Conservation (phyloP, 257 asterid genomes). For the Solanum verrucosum region DNA sequence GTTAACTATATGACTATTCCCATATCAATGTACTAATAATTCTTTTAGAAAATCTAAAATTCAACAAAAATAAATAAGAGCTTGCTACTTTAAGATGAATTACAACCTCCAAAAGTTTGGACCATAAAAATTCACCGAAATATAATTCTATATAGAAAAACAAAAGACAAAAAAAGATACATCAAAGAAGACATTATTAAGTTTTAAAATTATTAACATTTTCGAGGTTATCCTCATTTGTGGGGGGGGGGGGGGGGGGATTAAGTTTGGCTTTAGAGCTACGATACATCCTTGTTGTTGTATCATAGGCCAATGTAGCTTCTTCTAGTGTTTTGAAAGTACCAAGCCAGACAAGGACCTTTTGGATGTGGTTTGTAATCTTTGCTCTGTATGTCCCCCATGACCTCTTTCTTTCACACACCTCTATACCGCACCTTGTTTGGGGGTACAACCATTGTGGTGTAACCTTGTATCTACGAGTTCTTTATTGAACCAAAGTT, state of each 20-base stretch:
- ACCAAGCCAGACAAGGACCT: background rate
- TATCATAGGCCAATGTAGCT: background rate
- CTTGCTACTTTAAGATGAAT: background rate
- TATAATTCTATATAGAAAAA: too few relatives aligned
- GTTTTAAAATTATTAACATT: too few relatives aligned
- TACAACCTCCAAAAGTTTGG: background rate
- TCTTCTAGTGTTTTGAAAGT: background rate
- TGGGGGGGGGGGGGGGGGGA: background rate
- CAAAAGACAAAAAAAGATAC: too few relatives aligned
- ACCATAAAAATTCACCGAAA: background rate
- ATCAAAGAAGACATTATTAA: background rate
- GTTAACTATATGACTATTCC: too few relatives aligned
- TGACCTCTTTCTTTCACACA: background rate
- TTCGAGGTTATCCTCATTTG: background rate
- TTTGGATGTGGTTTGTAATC: background rate
- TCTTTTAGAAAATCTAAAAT: too few relatives aligned
- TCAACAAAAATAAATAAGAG: background rate
- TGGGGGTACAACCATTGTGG: too few relatives aligned
- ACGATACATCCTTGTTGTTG: background rate
- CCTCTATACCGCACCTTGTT: background rate
- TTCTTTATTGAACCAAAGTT: too few relatives aligned
- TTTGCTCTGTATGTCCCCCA: background rate
- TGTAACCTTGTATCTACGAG: too few relatives aligned
- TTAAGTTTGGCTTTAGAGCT: background rate
- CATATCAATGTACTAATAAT: too few relatives aligned